Conservation (phyloP, 345 rosid genomes). For the Combretum micranthum region DNA sequence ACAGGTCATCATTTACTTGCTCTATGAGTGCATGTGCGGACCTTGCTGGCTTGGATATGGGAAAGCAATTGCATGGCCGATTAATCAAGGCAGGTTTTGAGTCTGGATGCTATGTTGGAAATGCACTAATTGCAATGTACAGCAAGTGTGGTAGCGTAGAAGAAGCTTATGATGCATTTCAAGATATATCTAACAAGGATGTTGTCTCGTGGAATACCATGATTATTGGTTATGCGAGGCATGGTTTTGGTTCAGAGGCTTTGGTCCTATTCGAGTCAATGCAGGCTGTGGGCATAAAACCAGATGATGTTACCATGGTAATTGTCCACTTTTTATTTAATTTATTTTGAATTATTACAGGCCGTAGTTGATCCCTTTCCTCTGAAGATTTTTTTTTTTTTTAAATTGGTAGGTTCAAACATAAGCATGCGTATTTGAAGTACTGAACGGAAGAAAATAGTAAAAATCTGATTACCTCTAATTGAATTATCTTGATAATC, state of each 20-base stretch:
- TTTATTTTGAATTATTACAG: neutral
- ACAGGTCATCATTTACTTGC: slow-evolving; percentile 14
- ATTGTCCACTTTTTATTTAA: neutral
- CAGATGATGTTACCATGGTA: slow-evolving; percentile 24
- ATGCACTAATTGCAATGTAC: slow-evolving; percentile 29
- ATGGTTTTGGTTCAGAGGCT: slow-evolving; percentile 21
- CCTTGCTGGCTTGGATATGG: slow-evolving; percentile 18
- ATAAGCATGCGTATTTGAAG: too few relatives aligned
- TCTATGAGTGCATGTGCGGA: slow-evolving; percentile 26
- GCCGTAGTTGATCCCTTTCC: too few relatives aligned
- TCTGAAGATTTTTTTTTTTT: too few relatives aligned
- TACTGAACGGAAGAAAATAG: too few relatives aligned
- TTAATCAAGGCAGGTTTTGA: slow-evolving; percentile 22
- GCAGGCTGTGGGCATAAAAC: slow-evolving; percentile 19
- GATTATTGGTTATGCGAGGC: slow-evolving; percentile 27
- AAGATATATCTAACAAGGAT: slow-evolving; percentile 15
- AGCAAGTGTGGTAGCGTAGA: slow-evolving; percentile 23
- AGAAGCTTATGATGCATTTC: slow-evolving; percentile 26
- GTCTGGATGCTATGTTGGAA: slow-evolving; percentile 21
- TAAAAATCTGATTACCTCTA: too few relatives aligned
- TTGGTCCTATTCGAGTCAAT: slow-evolving; percentile 15
- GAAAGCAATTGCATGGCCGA: slow-evolving; percentile 24
- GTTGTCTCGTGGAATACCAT: slow-evolving; percentile 27
- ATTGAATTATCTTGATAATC: too few relatives aligned
- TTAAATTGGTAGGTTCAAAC: too few relatives aligned